Evolutionary conservation across 176 grass and related monocot species (phyloP), one percentile per base, ranked within the genome.

Genomic region (Puccinellia tenuiflora): DNA sequence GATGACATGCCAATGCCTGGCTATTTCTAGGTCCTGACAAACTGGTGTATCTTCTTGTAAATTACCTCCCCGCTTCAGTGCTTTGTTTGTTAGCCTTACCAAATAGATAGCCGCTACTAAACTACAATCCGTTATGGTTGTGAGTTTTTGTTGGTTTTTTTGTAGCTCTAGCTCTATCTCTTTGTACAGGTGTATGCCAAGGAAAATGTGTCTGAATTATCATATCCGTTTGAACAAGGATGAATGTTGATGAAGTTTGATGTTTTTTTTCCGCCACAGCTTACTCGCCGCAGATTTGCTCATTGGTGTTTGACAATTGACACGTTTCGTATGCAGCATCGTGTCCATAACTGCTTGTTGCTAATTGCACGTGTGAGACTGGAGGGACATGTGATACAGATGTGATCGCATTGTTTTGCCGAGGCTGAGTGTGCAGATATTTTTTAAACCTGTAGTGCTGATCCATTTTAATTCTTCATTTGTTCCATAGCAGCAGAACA

Each of bases 1-100:
- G 89, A 91, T 25, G 96, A 90, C 68, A 73, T 85, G 35, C 47
- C 38, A 54, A 68, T 83, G 85, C 86, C 88, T 47, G 81, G 84
- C 24, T 86, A 85, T 89, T 68, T 76, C 56, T 88, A 89, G 75
- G 64, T 53, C 35, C 33, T 89, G 29, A 73, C 50, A 20, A 59
- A 75, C 25, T 35, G 22, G 24, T 72, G 33, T 78, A 48, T 69
- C 40, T 37, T 60, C 43, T 68, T 85, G 83, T 88, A 92, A 81
- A 85, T 89, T 81, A 42, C 60, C 52, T 38, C 20, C 51, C 30
- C 13, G 31, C 17, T 31, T 61, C 55, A 10, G 25, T 79, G 55
- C 35, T 28, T 56, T 66, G 24, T 50, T 81, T 71, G 63, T 54
- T 85, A 81, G 71, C 29, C 30, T 76, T 77, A 72, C 52, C 73